Evolutionary conservation across 257 asterid genomes (phyloP), one percentile per base, ranked within the genome.

Genomic region (Striga asiatica): DNA sequence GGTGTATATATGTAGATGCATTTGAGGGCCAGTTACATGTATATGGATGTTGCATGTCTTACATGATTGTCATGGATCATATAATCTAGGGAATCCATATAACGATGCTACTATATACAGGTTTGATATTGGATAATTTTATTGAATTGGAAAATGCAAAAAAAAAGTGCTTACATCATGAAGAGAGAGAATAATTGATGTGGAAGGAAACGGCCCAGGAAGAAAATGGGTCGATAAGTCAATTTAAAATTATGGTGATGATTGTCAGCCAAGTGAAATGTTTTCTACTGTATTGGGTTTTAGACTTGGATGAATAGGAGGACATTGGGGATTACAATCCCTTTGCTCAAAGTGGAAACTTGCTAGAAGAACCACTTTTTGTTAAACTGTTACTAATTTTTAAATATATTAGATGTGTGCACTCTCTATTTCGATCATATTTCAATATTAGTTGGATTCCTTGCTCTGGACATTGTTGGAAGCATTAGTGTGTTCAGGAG

Each of bases 51-150:
- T 61, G 61, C 56, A 66, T 7, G 46, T 25, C 66, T 13, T 41
- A 39, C n/a, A 73, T 63, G 34, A 52, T 66, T 42, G 46, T 38
- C 49, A 54, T 73, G 56, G 58, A 69, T 20, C 63, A 58, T 22
- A n/a, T n/a, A 61, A 45, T 61, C 50, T 56, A 41, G 59, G 50
- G 42, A 67, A 22, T 32, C 61, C 35, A 52, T 53, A 50, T 22
- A 50, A 47, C 62, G 46, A 27, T 47, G 35, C 23, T 16, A 35
- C 0, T n/a, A n/a, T 46, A 42, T 76, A 61, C 37, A 32, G 56
- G 57, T 60, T 46, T 22, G 29, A 58, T 37, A 58, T 21, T 71
- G 73, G 73, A 76, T 66, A 62, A 73, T 60, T 54, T 65, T 64
- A 37, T 49, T 16, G 2, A 53, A 34, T 50, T 54, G 10, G 41